Evolutionary conservation across 2,329 filamentous ascomycete genomes (phyloP).

Genomic region (Nakataea oryzae): DNA sequence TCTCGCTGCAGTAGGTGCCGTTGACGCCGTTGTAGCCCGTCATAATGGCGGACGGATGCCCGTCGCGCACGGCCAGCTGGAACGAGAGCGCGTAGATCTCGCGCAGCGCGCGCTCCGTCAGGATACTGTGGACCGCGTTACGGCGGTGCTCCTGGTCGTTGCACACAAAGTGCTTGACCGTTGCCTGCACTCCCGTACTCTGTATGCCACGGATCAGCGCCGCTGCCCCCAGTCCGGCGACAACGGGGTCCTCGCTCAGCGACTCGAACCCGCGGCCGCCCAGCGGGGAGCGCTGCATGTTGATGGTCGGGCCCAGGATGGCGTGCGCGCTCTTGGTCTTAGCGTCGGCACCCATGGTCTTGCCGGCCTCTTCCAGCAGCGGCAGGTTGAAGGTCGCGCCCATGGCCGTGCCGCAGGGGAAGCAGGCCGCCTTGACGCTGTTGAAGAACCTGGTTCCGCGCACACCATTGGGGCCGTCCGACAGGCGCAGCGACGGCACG

Average conservation of each 20-base stretch:
- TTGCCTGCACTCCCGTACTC: constrained; percentile 43
- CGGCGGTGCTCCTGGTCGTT: constrained; percentile 51
- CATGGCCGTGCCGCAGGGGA: constrained; percentile 48
- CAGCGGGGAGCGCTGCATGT: constrained; percentile 50
- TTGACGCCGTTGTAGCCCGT: constrained; percentile 51
- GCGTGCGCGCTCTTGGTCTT: constrained; percentile 46
- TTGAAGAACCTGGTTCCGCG: constrained; percentile 60
- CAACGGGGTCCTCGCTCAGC: constrained; percentile 45
- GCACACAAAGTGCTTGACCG: constrained; percentile 51
- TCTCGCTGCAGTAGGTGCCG: constrained; percentile 44
- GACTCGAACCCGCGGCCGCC: constrained; percentile 52
- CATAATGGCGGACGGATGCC: constrained; percentile 44
- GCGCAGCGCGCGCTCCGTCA: constrained; percentile 44
- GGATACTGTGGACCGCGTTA: constrained; percentile 41
- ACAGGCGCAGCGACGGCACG: constrained; percentile 53
- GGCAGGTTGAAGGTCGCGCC: constrained; percentile 47
- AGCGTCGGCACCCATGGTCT: constrained; percentile 40
- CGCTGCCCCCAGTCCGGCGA: constrained; percentile 43
- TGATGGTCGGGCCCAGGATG: constrained; percentile 52
- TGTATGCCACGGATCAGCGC: constrained; percentile 45
- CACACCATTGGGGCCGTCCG: constrained; percentile 61
- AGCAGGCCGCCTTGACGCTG: constrained; percentile 47
- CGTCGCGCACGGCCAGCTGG: constrained; percentile 42
- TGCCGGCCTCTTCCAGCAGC: constrained; percentile 39
- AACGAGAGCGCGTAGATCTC: constrained; percentile 50